These are phyloP conservation scores for Favolaschia claudopus DNA, from an alignment of 768 basidiomycete species.

Conservation along the genomic window DNA sequence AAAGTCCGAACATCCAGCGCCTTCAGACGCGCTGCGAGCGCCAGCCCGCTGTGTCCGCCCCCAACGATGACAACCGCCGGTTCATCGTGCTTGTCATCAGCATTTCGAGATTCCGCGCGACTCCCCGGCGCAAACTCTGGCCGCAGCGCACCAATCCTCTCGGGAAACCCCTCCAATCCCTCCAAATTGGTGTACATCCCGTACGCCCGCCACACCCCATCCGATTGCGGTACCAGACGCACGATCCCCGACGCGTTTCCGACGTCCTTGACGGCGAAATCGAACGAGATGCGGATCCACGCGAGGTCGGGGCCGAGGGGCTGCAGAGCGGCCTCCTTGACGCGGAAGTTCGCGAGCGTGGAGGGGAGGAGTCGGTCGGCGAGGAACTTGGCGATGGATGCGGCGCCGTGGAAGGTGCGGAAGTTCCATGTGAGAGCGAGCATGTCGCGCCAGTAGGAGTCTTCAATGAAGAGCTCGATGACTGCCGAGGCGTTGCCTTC, in stretches of 20 bases:
- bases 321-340: conserved; percentile 26
- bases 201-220: conserved; percentile 59
- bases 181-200: conserved; percentile 62
- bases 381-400: conserved; percentile 52
- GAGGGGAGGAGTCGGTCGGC: conserved; percentile 49
- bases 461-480: conserved; percentile 42
- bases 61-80: conserved; percentile 62
- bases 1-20: conserved; percentile 55
- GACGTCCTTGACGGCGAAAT: conserved; percentile 37
- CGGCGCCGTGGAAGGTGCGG: conserved; percentile 58
- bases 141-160: conserved; percentile 29
- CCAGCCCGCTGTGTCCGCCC: conserved; percentile 62
- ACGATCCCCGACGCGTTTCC: conserved; percentile 51
- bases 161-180: conserved; percentile 55
- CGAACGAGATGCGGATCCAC: conserved; percentile 20
- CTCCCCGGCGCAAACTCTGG: conserved; percentile 14
- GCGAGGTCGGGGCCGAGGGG: conserved; percentile 48
- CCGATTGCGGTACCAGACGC: conserved; percentile 51
- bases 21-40: conserved; percentile 66
- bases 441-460: conserved; percentile 65
- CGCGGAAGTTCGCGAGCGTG: conserved; percentile 27
- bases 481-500: conserved; percentile 36
- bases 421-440: conserved; percentile 72
- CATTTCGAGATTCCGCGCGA: conserved; percentile 34
- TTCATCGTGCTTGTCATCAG: conserved; percentile 49